Percentiles rank a stretch among this genome's conserved stretches.
Evolutionary conservation across 129 eudicot species (phyloP).

Genomic region (Silybum marianum): DNA sequence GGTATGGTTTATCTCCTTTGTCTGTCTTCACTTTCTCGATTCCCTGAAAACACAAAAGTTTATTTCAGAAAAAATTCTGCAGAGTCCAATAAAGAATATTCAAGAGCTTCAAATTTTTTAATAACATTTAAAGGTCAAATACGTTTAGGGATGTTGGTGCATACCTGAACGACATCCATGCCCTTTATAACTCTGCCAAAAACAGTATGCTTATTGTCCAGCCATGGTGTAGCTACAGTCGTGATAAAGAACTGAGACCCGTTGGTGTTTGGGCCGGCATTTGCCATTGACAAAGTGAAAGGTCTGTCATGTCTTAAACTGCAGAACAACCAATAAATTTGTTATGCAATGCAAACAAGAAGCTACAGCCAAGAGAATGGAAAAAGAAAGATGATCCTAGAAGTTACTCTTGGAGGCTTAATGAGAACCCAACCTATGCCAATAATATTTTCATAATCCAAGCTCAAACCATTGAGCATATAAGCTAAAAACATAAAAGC

Average conservation of each 20-base stretch:
- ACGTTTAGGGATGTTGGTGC: background rate
- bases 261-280: slow-evolving; percentile 97
- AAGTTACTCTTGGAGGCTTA: background rate
- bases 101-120: background rate
- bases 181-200: slow-evolving; percentile 96
- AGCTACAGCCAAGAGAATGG: background rate
- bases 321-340: slow-evolving; percentile 32
- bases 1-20: slow-evolving; percentile 85
- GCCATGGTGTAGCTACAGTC: slow-evolving; percentile 99
- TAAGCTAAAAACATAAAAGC: background rate
- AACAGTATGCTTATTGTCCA: slow-evolving; percentile 99
- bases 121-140: background rate
- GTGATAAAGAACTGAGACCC: slow-evolving; percentile 99
- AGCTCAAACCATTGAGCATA: background rate
- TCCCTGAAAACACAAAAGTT: slow-evolving; percentile 44
- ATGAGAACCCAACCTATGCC: background rate
- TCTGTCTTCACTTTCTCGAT: slow-evolving; percentile 98
- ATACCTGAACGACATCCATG: slow-evolving; percentile 99
- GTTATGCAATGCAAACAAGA: slow-evolving; percentile 4
- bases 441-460: background rate
- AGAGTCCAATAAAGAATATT: background rate
- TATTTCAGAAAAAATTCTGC: background rate
- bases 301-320: slow-evolving; percentile 99
- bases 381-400: background rate
- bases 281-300: slow-evolving; percentile 97